A percentile compares a stretch with the other conserved stretches of the same genome.
These are phyloP conservation scores for Cylindrotheca closterium DNA, from an alignment of 108 stramenopile species.

Conservation along the genomic window DNA sequence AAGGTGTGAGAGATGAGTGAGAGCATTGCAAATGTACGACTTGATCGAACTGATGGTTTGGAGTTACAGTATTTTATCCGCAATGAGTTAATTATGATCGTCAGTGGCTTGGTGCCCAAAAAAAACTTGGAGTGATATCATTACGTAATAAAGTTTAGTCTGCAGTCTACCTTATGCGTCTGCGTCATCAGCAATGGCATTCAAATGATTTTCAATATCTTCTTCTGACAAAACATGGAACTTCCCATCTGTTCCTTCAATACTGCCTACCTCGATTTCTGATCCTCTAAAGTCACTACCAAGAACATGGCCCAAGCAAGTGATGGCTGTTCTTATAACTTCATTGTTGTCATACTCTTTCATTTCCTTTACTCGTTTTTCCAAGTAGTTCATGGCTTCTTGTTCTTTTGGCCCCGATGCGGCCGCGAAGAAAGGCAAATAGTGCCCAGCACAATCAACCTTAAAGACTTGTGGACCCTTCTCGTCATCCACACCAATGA, in stretches of 20 bases:
- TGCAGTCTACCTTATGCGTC: no score
- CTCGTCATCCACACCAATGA: slow-evolving; percentile 97
- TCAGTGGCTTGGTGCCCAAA: no score
- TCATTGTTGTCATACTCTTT: slow-evolving; percentile 52
- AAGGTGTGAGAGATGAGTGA: no score
- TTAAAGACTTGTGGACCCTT: slow-evolving; percentile 94
- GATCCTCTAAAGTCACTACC: slow-evolving; percentile 94
- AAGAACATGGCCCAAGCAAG: slow-evolving; percentile 92
- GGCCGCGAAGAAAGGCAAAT: slow-evolving; percentile 91
- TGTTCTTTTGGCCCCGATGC: slow-evolving; percentile 95
- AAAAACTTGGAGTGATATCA: no score
- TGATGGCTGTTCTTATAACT: slow-evolving; percentile 86
- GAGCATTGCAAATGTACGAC: no score
- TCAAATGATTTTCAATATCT: slow-evolving; percentile 94
- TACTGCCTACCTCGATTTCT: slow-evolving; percentile 94
- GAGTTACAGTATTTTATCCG: no score
- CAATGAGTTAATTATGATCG: no score
- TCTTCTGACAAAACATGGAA: slow-evolving; percentile 88
- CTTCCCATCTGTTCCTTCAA: slow-evolving; percentile 72
- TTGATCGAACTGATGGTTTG: no score
- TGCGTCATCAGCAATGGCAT: slow-evolving; percentile 97
- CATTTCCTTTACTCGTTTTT: slow-evolving; percentile 90
- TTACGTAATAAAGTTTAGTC: no score
- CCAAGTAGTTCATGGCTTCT: slow-evolving; percentile 98
- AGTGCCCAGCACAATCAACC: slow-evolving; percentile 99